These are phyloP conservation scores for Coniochaeta ligniaria DNA, from an alignment of 2,329 filamentous ascomycete species.

Conservation along the genomic window DNA sequence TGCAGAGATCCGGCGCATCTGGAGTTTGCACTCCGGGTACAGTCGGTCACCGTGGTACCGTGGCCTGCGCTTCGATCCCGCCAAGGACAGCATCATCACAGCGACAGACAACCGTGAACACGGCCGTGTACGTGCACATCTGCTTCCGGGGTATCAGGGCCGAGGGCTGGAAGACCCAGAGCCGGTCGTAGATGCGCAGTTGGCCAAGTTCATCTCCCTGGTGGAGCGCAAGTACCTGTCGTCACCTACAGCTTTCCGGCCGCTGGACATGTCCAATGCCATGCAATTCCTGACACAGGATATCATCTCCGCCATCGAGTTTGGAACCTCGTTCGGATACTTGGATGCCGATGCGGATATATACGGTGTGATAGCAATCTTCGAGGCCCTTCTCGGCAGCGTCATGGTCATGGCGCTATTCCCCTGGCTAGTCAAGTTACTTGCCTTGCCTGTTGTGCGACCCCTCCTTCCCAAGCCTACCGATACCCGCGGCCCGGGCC, in stretches of 20 bases:
- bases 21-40: slow-evolving; percentile 10
- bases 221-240: slow-evolving; percentile 32
- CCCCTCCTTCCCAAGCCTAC: slow-evolving; percentile 8
- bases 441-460: slow-evolving; percentile 1
- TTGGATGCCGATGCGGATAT: slow-evolving; percentile 34
- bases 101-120: slow-evolving; percentile 8
- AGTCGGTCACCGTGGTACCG: slow-evolving; percentile 9
- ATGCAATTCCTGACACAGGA: slow-evolving; percentile 39
- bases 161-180: slow-evolving; percentile 5
- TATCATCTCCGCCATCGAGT: slow-evolving; percentile 36
- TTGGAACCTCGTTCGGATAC: slow-evolving; percentile 37
- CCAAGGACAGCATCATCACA: slow-evolving; percentile 8
- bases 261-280: slow-evolving; percentile 32
- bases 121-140: slow-evolving; percentile 1
- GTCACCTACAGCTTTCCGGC: slow-evolving; percentile 15
- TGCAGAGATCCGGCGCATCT: slow-evolving; percentile 10
- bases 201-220: slow-evolving; percentile 27
- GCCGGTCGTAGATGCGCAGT: slow-evolving; percentile 11
- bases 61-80: slow-evolving; percentile 8
- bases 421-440: slow-evolving; percentile 6
- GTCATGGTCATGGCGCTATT: slow-evolving; percentile 7
- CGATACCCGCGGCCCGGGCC: slow-evolving; percentile 8
- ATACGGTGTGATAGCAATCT: slow-evolving; percentile 26
- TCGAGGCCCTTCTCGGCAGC: slow-evolving; percentile 17
- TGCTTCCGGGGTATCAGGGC: slow-evolving; percentile 7